phyloP scores from a whole-genome alignment of 345 rosid species.

The Psidium friedrichsthalianum region DNA sequence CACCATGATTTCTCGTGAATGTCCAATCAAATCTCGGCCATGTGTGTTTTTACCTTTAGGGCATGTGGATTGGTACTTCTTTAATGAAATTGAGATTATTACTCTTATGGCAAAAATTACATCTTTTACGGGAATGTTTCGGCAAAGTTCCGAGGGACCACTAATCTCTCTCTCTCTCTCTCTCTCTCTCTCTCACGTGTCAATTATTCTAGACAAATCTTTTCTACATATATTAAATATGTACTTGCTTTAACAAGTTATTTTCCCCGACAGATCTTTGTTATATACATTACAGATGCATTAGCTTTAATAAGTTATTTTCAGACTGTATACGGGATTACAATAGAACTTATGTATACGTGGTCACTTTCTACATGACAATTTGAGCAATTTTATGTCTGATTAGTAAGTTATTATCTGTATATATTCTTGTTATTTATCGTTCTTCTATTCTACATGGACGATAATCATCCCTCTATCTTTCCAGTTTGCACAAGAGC shows the following conservation, averaged over 20 bases:
- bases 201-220: neutral
- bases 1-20: conserved; percentile 38
- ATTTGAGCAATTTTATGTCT: neutral
- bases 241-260: neutral
- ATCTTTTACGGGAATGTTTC: neutral
- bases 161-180: neutral
- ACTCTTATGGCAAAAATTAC: neutral
- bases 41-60: conserved; percentile 27
- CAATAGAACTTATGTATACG: neutral
- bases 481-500: neutral
- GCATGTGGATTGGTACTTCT: neutral
- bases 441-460: neutral
- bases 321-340: neutral
- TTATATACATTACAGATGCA: neutral
- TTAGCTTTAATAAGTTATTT: neutral
- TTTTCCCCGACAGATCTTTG: neutral
- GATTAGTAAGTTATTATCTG: neutral
- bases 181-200: too few relatives aligned
- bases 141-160: neutral
- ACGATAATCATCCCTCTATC: neutral
- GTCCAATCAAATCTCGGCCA: conserved; percentile 44
- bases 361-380: neutral
- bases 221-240: neutral
- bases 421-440: neutral
- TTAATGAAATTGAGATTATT: neutral